Evolutionary conservation across 257 asterid genomes (phyloP).

Genomic region (Solanum clarkiae): DNA sequence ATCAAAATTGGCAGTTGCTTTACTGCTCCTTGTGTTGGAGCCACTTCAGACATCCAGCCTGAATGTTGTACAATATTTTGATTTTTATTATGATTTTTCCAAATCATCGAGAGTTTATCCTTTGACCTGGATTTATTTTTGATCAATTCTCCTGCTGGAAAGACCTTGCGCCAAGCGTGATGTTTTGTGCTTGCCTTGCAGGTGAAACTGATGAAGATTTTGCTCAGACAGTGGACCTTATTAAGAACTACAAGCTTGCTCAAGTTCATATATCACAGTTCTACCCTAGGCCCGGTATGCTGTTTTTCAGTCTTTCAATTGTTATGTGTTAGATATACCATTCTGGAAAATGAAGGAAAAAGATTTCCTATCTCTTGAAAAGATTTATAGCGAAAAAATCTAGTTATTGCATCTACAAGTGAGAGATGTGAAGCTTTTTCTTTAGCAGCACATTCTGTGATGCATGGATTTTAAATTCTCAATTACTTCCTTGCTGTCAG

Average conservation of each 20-base stretch:
- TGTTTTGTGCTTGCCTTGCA: conserved; percentile 13
- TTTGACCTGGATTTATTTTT: not conserved
- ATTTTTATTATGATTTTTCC: not conserved
- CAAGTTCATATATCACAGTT: conserved; percentile 95
- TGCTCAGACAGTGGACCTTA: conserved; percentile 62
- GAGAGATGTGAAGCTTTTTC: not conserved
- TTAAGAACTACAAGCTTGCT: conserved; percentile 69
- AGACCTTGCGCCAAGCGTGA: not conserved
- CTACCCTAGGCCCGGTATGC: conserved; percentile 87
- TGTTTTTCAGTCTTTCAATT: not conserved
- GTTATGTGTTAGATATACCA: not conserved
- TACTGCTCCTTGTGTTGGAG: not conserved
- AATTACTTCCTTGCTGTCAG: not conserved
- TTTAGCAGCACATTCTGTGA: not conserved
- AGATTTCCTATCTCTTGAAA: not conserved
- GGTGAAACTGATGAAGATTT: conserved; percentile 95
- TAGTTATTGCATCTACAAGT: not conserved
- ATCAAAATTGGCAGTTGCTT: not conserved
- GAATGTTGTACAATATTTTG: not conserved
- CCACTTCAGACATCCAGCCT: not conserved
- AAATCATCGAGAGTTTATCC: not conserved
- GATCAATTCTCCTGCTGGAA: not conserved
- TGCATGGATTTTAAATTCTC: not conserved
- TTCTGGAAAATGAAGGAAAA: not conserved
- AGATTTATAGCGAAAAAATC: not conserved